Conservation (phyloP, 1,284 basidiomycete species). For the Cystobasidium sp. region DNA sequence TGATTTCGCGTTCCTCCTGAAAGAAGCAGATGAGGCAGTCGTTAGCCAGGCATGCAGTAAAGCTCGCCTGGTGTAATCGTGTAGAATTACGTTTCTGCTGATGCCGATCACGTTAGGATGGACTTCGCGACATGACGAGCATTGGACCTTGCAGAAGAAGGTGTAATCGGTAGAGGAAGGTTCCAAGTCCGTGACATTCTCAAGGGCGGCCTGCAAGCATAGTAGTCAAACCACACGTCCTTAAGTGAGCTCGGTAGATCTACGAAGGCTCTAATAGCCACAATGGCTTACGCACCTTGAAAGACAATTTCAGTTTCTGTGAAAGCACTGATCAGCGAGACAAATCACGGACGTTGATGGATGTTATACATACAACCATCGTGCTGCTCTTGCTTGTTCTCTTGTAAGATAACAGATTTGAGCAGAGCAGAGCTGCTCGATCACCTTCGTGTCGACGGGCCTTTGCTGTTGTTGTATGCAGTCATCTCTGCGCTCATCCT, state of each 20-base stretch:
- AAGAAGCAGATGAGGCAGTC: neutral
- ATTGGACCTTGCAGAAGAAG: constrained; percentile 43
- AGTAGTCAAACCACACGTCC: neutral
- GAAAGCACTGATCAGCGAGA: neutral
- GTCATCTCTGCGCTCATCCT: no score
- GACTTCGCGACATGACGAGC: constrained; percentile 43
- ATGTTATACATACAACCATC: constrained; percentile 9
- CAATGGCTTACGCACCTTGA: constrained; percentile 23
- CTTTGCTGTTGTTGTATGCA: neutral
- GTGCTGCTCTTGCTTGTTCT: neutral
- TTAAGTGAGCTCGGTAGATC: neutral
- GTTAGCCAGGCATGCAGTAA: neutral
- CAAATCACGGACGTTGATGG: neutral
- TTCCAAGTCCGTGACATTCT: constrained; percentile 44
- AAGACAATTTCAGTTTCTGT: constrained; percentile 41
- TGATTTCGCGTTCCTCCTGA: constrained; percentile 43
- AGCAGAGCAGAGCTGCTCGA: neutral
- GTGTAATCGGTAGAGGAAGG: constrained; percentile 33
- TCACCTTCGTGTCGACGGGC: neutral
- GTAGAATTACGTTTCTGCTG: constrained; percentile 21
- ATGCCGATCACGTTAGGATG: constrained; percentile 44
- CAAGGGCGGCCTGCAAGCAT: constrained; percentile 35
- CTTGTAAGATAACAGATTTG: neutral
- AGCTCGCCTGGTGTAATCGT: neutral
- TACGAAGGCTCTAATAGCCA: neutral